These are phyloP conservation scores for Exophiala spinifera DNA, from an alignment of 2,329 filamentous ascomycete species.

Conservation along the genomic window DNA sequence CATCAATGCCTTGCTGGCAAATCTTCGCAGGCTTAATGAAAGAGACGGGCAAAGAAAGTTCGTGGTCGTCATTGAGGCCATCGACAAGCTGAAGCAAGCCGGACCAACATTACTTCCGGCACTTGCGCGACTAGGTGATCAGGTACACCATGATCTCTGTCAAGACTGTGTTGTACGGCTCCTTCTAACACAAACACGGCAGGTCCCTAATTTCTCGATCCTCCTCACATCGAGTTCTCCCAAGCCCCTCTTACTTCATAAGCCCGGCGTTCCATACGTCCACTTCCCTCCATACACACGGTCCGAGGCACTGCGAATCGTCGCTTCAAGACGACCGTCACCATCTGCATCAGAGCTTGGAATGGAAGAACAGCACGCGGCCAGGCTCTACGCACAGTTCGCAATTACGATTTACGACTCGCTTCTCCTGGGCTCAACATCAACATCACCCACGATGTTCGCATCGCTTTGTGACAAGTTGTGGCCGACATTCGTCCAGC, in stretches of 20 bases:
- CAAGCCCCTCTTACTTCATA: constrained; percentile 65
- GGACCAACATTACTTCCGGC: constrained; percentile 75
- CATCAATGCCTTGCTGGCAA: constrained; percentile 70
- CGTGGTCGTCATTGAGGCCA: constrained; percentile 81
- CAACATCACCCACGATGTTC: constrained; percentile 70
- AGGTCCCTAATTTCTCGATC: constrained; percentile 76
- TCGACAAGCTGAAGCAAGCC: constrained; percentile 80
- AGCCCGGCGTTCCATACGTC: constrained; percentile 69
- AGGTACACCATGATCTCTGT: neutral
- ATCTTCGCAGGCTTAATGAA: constrained; percentile 54
- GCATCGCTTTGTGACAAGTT: constrained; percentile 66
- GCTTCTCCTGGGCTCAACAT: constrained; percentile 72
- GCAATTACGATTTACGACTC: constrained; percentile 83
- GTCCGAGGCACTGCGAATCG: constrained; percentile 71
- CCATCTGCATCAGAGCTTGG: constrained; percentile 16
- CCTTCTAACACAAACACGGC: neutral
- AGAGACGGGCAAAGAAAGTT: constrained; percentile 43
- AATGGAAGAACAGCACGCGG: constrained; percentile 18
- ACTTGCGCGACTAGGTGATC: constrained; percentile 74
- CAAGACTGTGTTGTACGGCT: too few relatives aligned
- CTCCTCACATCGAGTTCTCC: constrained; percentile 75
- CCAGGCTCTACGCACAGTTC: constrained; percentile 61
- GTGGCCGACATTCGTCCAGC: constrained; percentile 81
- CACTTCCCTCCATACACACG: constrained; percentile 84
- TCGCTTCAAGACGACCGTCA: constrained; percentile 49